Base-by-base conservation (phyloP, 106 monocot species). In the Dioscorea alata region DNA sequence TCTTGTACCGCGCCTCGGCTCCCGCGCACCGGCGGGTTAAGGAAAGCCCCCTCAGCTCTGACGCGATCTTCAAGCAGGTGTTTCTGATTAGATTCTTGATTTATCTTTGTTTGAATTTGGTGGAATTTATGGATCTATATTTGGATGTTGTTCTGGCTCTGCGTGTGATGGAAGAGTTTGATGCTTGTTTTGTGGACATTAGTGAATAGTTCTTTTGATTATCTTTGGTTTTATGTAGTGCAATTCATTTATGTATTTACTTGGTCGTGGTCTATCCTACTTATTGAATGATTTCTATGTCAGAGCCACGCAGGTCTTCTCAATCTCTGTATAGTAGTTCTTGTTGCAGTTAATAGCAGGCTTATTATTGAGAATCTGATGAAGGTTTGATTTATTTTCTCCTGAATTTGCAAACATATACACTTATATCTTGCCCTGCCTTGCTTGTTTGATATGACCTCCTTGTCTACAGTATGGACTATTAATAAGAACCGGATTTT, bases 21-120 rank as follows among this genome's bases (percentile, higher is more conserved):
- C 92, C 96, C 25, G 92, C 92, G 28, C 96, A 97, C 74, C 42
- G 84, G 76, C 81, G 67, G 53, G 72, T 89, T 49, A 97, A 80
- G 74, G 96, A 97, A 78, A 97, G 96, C 65, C 96, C 96, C 6
- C 80, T 97, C 23, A 97, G 96, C 54, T 92, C 91, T 4, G 92
- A 86, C 67, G 84, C 84, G 10, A 97, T 97, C 66, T 94, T 94
- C 59, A 75, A 73, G 48, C 94, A 94, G 87, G 94, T 94, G 1
- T 50, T 63, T 16, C 6, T 56, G n/a, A 9, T 21, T 62, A 10
- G 42, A 42, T 3, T 42, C 42, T 42, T 10, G 42, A 42, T 42
- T 42, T 42, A 42, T 42, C 5, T 42, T 14, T 54, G 54, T 19
- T 16, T 54, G 54, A 54, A 54, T 8, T 18, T 5, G 15, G 15